Evolutionary conservation across 305 asterid genomes (phyloP).

Genomic region (Plantago rigida): DNA sequence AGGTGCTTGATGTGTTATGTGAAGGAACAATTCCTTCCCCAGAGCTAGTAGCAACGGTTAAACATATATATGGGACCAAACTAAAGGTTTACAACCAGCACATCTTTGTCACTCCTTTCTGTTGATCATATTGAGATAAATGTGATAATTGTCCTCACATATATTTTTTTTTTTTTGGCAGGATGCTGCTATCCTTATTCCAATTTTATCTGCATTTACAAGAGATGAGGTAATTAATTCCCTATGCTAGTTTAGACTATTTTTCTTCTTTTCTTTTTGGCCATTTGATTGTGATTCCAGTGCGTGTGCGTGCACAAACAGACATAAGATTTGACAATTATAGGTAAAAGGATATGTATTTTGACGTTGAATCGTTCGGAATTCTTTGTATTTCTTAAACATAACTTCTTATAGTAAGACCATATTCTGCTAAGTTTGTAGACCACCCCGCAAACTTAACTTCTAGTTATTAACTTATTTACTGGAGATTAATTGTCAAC

Average conservation of each 20-base stretch:
- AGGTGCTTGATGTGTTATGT: slow-evolving; percentile 73
- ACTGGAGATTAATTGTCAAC: slow-evolving; percentile 2
- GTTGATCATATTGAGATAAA: slow-evolving; percentile 15
- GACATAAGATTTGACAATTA: too few species aligned
- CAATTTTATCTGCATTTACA: slow-evolving; percentile 76
- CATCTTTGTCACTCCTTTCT: slow-evolving; percentile 1
- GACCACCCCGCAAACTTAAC: neutral
- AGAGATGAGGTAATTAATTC: slow-evolving; percentile 62
- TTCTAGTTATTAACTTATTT: too few species aligned
- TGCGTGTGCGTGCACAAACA: too few species aligned
- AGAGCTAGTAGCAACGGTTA: slow-evolving; percentile 69
- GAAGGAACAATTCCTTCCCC: slow-evolving; percentile 79
- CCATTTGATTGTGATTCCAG: slow-evolving; percentile 5
- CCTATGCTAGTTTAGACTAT: slow-evolving; percentile 14
- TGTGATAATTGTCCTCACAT: slow-evolving; percentile 10
- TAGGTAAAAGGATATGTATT: too few species aligned
- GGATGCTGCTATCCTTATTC: slow-evolving; percentile 94
- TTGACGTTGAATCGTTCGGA: too few species aligned
- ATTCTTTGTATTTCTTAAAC: too few species aligned
- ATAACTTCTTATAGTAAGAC: neutral
- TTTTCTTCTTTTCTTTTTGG: slow-evolving; percentile 14
- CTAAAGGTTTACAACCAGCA: slow-evolving; percentile 50
- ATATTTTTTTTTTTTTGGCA: slow-evolving; percentile 33
- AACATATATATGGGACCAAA: slow-evolving; percentile 68
- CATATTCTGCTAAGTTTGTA: neutral